Evolutionary conservation across 768 basidiomycete genomes (phyloP).

Genomic region (Pisolithus albus): DNA sequence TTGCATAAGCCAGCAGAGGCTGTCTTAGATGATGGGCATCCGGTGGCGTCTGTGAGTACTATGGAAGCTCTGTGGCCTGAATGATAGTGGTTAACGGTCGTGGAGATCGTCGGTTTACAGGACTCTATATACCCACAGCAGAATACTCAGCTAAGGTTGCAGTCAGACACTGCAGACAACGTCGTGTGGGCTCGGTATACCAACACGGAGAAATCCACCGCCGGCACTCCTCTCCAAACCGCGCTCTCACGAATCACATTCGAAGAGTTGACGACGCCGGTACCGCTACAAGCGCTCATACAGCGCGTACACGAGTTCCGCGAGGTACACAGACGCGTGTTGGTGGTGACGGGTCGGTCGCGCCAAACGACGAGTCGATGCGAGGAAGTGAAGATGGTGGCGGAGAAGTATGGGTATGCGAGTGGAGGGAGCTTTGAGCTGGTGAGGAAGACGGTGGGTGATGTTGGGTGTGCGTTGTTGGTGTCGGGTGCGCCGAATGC

Average conservation of each 20-base stretch:
- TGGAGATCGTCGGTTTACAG: slow-evolving; percentile 42
- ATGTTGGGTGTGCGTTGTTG: slow-evolving; percentile 74
- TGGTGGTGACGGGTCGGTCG: slow-evolving; percentile 74
- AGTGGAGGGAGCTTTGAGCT: slow-evolving; percentile 9
- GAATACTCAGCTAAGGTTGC: slow-evolving; percentile 58
- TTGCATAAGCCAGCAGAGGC: slow-evolving; percentile 45
- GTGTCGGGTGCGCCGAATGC: slow-evolving; percentile 51
- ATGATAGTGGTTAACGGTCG: slow-evolving; percentile 2
- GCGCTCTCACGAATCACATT: slow-evolving; percentile 67
- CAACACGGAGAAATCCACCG: slow-evolving; percentile 4
- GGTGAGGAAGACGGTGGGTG: slow-evolving; percentile 78
- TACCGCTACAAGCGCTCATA: slow-evolving; percentile 52
- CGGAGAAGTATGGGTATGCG: slow-evolving; percentile 22
- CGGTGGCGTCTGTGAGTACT: slow-evolving; percentile 3
- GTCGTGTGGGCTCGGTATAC: slow-evolving; percentile 67
- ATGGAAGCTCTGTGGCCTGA: slow-evolving; percentile 1
- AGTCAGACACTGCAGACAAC: slow-evolving; percentile 79
- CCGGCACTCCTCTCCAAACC: slow-evolving; percentile 1
- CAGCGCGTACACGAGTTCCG: slow-evolving; percentile 31
- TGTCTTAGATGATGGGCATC: slow-evolving; percentile 46
- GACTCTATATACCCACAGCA: slow-evolving; percentile 69
- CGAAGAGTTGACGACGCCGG: slow-evolving; percentile 37
- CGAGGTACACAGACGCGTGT: slow-evolving; percentile 32
- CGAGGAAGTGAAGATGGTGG: slow-evolving; percentile 49
- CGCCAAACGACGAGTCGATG: slow-evolving; percentile 57